Percentiles rank a stretch among this genome's conserved stretches.
phyloP scores from a whole-genome alignment of 139 green algal genomes.

The Micromonas commoda region DNA sequence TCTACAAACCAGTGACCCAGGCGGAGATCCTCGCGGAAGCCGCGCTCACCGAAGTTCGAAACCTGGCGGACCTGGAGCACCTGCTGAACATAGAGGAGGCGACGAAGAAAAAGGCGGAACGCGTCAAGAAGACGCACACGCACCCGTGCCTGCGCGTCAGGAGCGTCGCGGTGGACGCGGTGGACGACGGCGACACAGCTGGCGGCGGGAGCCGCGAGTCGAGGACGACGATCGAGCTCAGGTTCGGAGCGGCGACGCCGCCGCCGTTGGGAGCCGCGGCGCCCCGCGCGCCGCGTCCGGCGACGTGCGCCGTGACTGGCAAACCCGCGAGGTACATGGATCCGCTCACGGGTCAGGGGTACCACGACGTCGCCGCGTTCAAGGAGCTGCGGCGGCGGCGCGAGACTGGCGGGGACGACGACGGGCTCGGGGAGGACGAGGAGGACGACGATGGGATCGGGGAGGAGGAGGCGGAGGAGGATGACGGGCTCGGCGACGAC shows the following conservation, averaged over 20 bases:
- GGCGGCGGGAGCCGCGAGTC: too few species aligned
- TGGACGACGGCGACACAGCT: too few species aligned
- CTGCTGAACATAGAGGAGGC: constrained; percentile 57
- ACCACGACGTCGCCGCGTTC: constrained; percentile 10
- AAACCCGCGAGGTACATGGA: constrained; percentile 7
- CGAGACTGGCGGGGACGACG: not conserved
- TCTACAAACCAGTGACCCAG: constrained; percentile 60
- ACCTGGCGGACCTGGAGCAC: constrained; percentile 58
- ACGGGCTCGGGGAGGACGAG: not conserved
- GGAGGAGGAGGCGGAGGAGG: not conserved
- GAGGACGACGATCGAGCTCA: not conserved
- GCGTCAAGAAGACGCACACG: constrained; percentile 33
- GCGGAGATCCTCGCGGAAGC: constrained; percentile 81
- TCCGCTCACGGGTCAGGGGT: not conserved
- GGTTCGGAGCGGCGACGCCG: not conserved
- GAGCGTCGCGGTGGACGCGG: not conserved
- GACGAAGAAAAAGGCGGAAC: constrained; percentile 45
- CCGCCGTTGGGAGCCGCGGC: not conserved
- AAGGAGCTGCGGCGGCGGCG: not conserved
- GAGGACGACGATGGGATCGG: not conserved
- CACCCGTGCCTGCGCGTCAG: not conserved
- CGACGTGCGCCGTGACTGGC: constrained; percentile 8
- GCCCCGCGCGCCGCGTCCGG: not conserved
- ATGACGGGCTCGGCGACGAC: not conserved
- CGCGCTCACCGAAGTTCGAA: constrained; percentile 72